phyloP scores from a whole-genome alignment of 495 filamentous ascomycete genomes.

The Aspergillus nidulans region DNA sequence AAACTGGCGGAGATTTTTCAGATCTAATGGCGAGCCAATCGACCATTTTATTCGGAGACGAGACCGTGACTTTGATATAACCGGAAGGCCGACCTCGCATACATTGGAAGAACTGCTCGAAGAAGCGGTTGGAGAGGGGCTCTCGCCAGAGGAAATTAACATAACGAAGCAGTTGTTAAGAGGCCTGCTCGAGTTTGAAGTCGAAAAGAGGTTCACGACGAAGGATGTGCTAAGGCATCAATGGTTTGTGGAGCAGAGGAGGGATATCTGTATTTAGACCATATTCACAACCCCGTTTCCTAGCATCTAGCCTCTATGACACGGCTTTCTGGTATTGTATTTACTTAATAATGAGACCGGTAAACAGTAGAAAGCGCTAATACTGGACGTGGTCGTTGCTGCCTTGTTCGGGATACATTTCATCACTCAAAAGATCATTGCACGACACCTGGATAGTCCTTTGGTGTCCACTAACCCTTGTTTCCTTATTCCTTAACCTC shows the following conservation, averaged over 20 bases:
- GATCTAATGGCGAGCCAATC: background rate
- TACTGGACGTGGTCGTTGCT: no score
- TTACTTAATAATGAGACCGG: no score
- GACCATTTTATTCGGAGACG: background rate
- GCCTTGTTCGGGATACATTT: no score
- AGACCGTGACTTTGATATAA: background rate
- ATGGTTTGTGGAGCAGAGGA: background rate
- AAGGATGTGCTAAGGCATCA: conserved; percentile 3
- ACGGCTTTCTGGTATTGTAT: no score
- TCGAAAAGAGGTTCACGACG: background rate
- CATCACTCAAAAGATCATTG: no score
- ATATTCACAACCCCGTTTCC: background rate
- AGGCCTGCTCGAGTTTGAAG: background rate
- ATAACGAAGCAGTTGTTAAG: background rate
- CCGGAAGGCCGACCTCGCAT: no score
- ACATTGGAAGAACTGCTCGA: background rate
- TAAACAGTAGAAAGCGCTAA: no score
- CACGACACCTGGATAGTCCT: no score
- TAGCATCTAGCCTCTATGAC: no score
- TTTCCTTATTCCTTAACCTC: background rate
- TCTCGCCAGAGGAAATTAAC: background rate
- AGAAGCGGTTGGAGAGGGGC: background rate
- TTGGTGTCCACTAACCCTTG: no score
- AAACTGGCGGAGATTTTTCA: background rate
- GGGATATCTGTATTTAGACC: background rate